These are phyloP conservation scores for Trichosporon ovoides DNA, from an alignment of 1,284 basidiomycete species.

Conservation along the genomic window DNA sequence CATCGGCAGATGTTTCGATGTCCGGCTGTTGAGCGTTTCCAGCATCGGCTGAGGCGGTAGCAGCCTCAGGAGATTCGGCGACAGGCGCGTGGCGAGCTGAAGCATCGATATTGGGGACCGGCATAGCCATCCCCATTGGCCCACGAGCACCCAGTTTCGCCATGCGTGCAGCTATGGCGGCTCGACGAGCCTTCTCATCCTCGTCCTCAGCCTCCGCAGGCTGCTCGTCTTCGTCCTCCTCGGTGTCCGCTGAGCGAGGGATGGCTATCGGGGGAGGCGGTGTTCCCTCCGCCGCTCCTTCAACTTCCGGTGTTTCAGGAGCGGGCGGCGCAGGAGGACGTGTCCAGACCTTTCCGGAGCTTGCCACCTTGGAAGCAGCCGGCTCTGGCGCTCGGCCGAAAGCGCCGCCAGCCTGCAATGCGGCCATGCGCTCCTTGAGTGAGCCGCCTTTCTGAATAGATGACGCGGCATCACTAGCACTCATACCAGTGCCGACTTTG, in stretches of 20 bases:
- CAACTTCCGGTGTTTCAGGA: slow-evolving; percentile 45
- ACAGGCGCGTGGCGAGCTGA: background rate
- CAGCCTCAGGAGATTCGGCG: background rate
- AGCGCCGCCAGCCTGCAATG: slow-evolving; percentile 67
- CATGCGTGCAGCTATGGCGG: slow-evolving; percentile 52
- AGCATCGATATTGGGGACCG: slow-evolving; percentile 21
- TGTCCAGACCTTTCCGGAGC: slow-evolving; percentile 65
- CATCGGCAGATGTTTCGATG: background rate
- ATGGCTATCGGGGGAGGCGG: slow-evolving; percentile 1
- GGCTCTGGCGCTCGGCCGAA: slow-evolving; percentile 55
- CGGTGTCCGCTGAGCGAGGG: slow-evolving; percentile 20
- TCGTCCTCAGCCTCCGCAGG: slow-evolving; percentile 45
- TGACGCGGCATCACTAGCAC: slow-evolving; percentile 73
- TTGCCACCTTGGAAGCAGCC: slow-evolving; percentile 57
- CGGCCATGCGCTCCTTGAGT: slow-evolving; percentile 87
- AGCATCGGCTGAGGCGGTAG: background rate
- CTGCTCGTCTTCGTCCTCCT: slow-evolving; percentile 39
- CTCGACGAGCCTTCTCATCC: slow-evolving; percentile 47
- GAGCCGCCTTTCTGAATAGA: slow-evolving; percentile 64
- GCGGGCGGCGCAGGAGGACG: slow-evolving; percentile 51
- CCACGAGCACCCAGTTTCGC: slow-evolving; percentile 50
- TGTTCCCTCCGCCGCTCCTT: slow-evolving; percentile 40
- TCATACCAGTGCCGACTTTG: slow-evolving; percentile 54
- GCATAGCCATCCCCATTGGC: slow-evolving; percentile 43
- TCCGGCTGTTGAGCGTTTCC: background rate